Base-by-base conservation (phyloP, 1,284 basidiomycete species). In the Fomitiporia mediterranea region DNA sequence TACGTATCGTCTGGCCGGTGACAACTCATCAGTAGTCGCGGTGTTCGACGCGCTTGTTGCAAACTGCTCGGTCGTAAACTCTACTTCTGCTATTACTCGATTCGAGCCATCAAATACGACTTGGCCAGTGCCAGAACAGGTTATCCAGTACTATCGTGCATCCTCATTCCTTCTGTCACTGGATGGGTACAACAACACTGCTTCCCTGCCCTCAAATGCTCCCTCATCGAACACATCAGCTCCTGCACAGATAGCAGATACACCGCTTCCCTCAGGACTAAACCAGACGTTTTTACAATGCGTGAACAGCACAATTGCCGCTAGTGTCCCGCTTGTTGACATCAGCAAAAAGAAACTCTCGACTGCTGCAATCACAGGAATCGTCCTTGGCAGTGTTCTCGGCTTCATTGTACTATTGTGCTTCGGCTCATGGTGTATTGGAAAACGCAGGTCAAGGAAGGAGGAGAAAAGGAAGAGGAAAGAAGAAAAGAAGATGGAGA, bases 131-230 rank as follows among this genome's bases (percentile, higher is more conserved):
- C 61, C 66, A 1, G 64, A 66, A 50, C 63, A 68, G 53, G 55
- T 65, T 13, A 52, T 68, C n/a, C 66, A 68, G 53, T 68, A 63
- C 37, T 68, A 67, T 54, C 64, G 67, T 34, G 53, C 66, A 8
- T 65, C 63, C 1, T 61, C 63, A n/a, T 65, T 68, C 55, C 62
- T 55, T 9, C 60, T 68, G 3, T 55, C 64, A 8, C 60, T 66
- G 27, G 57, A 62, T 4, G 52, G 58, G 2, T 68, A 68, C 53
- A 67, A 64, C 51, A 63, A 68, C 40, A 59, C 63, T 9, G 66
- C 62, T n/a, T 52, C 57, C 2, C 56, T 64, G 2, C 44, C 60
- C 11, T 32, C 61, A 11, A 62, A 63, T 35, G 46, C 47, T 32
- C 35, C 37, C 6, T 8, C 27, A 27, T 49, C 47, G 11, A 49